phyloP scores from a whole-genome alignment of 1,284 basidiomycete genomes.

The Coniophora puteana region DNA sequence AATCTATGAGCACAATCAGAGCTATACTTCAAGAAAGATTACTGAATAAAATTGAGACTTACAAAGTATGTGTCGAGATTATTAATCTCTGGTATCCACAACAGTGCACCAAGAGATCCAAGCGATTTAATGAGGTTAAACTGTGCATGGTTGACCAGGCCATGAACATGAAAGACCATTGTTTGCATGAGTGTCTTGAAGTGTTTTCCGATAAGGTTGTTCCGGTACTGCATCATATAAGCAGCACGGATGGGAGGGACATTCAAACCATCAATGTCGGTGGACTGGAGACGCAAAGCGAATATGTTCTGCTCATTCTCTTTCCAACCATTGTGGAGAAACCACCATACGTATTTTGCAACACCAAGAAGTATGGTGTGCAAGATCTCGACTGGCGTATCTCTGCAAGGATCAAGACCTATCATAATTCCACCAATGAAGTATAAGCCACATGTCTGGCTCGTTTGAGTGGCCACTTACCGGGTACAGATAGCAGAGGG shows the following conservation, averaged over 20 bases:
- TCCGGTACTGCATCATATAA: constrained; percentile 19
- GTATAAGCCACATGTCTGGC: neutral
- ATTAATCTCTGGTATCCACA: no score
- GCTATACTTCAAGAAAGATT: constrained; percentile 15
- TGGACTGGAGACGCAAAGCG: constrained; percentile 19
- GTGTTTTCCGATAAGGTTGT: constrained; percentile 27
- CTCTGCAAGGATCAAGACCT: constrained; percentile 28
- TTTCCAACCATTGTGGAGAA: constrained; percentile 19
- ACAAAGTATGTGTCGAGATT: no score
- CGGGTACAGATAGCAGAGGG: constrained; percentile 12
- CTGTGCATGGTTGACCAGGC: no score
- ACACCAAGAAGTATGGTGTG: constrained; percentile 31
- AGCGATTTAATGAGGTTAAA: no score
- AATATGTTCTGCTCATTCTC: constrained; percentile 12
- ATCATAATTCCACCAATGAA: neutral
- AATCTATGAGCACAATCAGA: constrained; percentile 17
- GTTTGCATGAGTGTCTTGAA: no score
- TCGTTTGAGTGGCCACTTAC: neutral
- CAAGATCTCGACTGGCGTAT: constrained; percentile 29
- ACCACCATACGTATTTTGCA: constrained; percentile 32
- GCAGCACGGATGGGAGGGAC: neutral
- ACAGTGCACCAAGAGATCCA: no score
- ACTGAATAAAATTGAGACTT: no score
- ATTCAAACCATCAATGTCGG: constrained; percentile 5
- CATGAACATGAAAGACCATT: no score